phyloP scores from a whole-genome alignment of 176 grass and related monocot species.

The Paspalum notatum region DNA sequence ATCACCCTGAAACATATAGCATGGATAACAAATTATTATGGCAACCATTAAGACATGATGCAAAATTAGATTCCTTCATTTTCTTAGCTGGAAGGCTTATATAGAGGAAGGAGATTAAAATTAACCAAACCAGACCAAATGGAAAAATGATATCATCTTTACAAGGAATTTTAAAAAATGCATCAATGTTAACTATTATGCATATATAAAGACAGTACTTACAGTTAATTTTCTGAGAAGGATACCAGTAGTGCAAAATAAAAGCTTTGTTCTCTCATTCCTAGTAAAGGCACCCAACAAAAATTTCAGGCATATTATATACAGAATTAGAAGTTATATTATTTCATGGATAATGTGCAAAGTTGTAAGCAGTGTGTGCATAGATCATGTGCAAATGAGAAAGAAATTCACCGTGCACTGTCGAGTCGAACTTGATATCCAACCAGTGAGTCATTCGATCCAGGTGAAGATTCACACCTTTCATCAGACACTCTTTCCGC shows the following conservation, averaged over 20 bases:
- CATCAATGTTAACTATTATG: constrained; percentile 28
- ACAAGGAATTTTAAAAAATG: constrained; percentile 23
- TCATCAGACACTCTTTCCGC: constrained; percentile 96
- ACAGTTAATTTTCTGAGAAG: constrained; percentile 91
- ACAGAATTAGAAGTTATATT: not conserved
- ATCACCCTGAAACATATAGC: constrained; percentile 65
- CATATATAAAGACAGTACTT: constrained; percentile 40
- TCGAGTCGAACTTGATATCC: constrained; percentile 99
- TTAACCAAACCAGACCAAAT: not conserved
- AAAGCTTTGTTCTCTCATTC: constrained; percentile 91
- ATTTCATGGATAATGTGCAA: constrained; percentile 21
- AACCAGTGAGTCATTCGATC: constrained; percentile 77
- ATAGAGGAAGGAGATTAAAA: constrained; percentile 11
- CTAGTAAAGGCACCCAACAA: constrained; percentile 33
- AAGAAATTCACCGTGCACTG: constrained; percentile 69
- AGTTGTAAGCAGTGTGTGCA: constrained; percentile 17
- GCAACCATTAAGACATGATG: constrained; percentile 27
- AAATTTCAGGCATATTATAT: constrained; percentile 33
- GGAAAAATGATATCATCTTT: constrained; percentile 34
- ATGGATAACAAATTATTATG: constrained; percentile 25
- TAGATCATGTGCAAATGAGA: constrained; percentile 39
- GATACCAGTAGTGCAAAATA: constrained; percentile 97
- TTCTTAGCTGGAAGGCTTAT: constrained; percentile 17
- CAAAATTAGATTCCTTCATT: not conserved
- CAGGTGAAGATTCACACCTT: constrained; percentile 96